Evolutionary conservation across 768 basidiomycete species (phyloP), one percentile per base, ranked within the genome.

Genomic region (Boletus sp.): DNA sequence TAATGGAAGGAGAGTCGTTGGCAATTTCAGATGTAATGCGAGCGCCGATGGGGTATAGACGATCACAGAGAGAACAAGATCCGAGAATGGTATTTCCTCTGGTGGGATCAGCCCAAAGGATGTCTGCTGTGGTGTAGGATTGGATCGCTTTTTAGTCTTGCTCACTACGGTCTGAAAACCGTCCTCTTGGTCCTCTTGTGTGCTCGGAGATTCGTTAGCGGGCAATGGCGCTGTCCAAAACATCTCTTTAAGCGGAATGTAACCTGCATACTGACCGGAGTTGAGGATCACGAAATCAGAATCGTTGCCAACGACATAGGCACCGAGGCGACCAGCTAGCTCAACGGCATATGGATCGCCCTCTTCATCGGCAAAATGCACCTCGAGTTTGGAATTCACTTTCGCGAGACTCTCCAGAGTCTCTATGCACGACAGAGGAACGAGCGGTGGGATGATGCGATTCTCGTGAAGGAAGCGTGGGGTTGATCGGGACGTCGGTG

Each of bases 321-420:
- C 91, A 9, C 79, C 77, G 11, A 91, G 70, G 45, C 81, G 78
- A 14, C 83, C 90, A 10, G 91, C 91, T 8, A 93, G 76, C 60
- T 90, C 90, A 7, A 93, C 90, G n/a, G 87, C 84, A 61, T 83
- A 90, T 3, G 88, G 87, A 67, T 92, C 90, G 10, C 82, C 88
- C 68, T 93, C 90, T 69, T 85, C 85, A 60, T 92, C 89, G 7
- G 90, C 89, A 56, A 85, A 85, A 67, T 87, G 82, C 7, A 90
- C 60, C 38, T 83, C 73, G 19, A 90, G 64, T 6, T 61, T 60
- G 19, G 72, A 59, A 2, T 67, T 71, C 14, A 59, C 55, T n/a
- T 70, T 59, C 48, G 71, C 64, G 10, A 85, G 53, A 11, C 57
- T 57, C 41, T 74, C 62, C 3, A 93, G 69, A 9, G 82, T 80